Evolutionary conservation across 305 asterid genomes (phyloP).

Genomic region (Ilex paraguariensis): DNA sequence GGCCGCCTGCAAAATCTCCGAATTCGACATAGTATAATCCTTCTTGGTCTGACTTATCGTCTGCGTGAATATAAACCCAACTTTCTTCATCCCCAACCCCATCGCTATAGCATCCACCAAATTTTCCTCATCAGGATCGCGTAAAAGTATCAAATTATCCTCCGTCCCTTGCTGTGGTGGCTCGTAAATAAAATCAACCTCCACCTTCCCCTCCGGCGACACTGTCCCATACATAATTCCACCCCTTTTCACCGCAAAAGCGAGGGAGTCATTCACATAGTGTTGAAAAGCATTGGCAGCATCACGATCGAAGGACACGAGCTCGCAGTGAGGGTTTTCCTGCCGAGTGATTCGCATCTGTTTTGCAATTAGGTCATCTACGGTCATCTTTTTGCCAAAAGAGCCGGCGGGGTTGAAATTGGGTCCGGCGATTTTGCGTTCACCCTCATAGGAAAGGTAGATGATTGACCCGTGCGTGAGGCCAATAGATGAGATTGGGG

Average conservation of each 20-base stretch:
- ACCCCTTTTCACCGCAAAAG: slow-evolving; percentile 84
- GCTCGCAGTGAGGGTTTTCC: slow-evolving; percentile 85
- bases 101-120: slow-evolving; percentile 69
- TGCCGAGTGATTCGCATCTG: slow-evolving; percentile 90
- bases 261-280: slow-evolving; percentile 81
- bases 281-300: slow-evolving; percentile 86
- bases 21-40: slow-evolving; percentile 77
- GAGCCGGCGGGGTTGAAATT: slow-evolving; percentile 68
- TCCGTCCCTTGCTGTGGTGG: slow-evolving; percentile 91
- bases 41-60: slow-evolving; percentile 80
- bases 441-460: slow-evolving; percentile 83
- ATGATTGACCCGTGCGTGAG: slow-evolving; percentile 76
- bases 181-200: slow-evolving; percentile 85
- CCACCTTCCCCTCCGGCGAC: slow-evolving; percentile 72
- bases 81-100: slow-evolving; percentile 83
- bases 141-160: slow-evolving; percentile 50
- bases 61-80: slow-evolving; percentile 84
- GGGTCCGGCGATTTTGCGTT: slow-evolving; percentile 76
- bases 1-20: slow-evolving; percentile 75
- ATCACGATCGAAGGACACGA: slow-evolving; percentile 90
- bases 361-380: slow-evolving; percentile 92
- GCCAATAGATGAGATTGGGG: neutral
- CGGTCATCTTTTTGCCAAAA: slow-evolving; percentile 94
- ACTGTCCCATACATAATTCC: slow-evolving; percentile 92
- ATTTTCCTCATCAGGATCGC: slow-evolving; percentile 75